Conservation (phyloP, 2,329 filamentous ascomycete genomes). For the Alternaria metachromatica region DNA sequence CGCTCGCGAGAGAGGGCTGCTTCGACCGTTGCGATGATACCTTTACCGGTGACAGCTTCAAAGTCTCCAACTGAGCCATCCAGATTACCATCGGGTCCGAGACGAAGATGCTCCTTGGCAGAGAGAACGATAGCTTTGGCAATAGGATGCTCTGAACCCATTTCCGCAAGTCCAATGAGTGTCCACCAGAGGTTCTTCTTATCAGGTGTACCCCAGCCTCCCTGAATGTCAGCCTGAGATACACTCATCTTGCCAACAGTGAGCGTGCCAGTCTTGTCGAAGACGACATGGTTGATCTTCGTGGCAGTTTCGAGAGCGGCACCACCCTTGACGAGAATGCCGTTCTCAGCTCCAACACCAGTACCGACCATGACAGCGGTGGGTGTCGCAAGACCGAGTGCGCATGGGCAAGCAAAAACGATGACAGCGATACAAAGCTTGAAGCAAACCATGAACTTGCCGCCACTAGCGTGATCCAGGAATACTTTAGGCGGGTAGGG, state of each 20-base stretch:
- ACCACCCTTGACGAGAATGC: constrained; percentile 97
- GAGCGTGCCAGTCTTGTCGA: constrained; percentile 96
- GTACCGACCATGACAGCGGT: constrained; percentile 99
- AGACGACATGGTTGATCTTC: constrained; percentile 85
- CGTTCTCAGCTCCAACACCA: constrained; percentile 93
- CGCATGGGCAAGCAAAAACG: constrained; percentile 96
- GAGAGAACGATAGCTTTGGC: constrained; percentile 83
- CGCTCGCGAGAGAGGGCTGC: constrained; percentile 72
- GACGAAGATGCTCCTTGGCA: constrained; percentile 76
- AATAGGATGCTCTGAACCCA: constrained; percentile 94
- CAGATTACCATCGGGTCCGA: constrained; percentile 74
- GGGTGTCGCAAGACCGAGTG: constrained; percentile 91
- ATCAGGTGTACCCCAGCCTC: constrained; percentile 73
- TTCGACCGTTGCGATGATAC: constrained; percentile 82
- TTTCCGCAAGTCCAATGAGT: constrained; percentile 93
- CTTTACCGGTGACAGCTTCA: constrained; percentile 80
- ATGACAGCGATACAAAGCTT: constrained; percentile 99
- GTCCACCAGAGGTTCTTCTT: constrained; percentile 88
- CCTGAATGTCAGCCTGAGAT: constrained; percentile 70
- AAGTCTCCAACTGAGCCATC: constrained; percentile 89
- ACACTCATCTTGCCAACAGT: constrained; percentile 97
- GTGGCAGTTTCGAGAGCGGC: constrained; percentile 90
- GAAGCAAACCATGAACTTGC: constrained; percentile 93
- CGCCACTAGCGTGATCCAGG: constrained; percentile 77
- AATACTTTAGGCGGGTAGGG: constrained; percentile 89